phyloP scores from a whole-genome alignment of 768 basidiomycete species.

The Leucosporidium scottii region DNA sequence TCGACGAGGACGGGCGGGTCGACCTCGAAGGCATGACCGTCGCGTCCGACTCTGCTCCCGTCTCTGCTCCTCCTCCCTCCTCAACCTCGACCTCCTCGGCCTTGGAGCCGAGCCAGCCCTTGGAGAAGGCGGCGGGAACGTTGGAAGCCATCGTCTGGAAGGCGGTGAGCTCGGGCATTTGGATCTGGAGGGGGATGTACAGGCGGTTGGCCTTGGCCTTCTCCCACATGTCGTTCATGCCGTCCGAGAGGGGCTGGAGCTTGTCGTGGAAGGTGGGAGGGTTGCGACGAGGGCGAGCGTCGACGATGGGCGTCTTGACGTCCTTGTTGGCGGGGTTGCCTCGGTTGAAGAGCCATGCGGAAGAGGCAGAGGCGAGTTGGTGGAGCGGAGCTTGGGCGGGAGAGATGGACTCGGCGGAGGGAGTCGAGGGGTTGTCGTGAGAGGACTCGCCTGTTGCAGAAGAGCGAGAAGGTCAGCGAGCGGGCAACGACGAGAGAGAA shows the following conservation, averaged over 20 bases:
- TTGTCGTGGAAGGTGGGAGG: slow-evolving; percentile 12
- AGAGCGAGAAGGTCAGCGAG: background rate
- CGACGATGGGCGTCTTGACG: no score
- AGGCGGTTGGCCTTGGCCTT: slow-evolving; percentile 24
- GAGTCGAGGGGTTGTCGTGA: slow-evolving; percentile 3
- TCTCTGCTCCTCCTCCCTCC: background rate
- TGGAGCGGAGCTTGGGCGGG: background rate
- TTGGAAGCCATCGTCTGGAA: slow-evolving; percentile 25
- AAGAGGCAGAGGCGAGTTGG: background rate
- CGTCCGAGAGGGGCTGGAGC: slow-evolving; percentile 14
- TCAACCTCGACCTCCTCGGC: slow-evolving; percentile 2
- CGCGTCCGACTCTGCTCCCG: background rate
- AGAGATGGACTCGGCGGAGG: background rate
- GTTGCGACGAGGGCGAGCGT: no score
- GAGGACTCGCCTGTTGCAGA: background rate
- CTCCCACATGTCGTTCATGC: slow-evolving; percentile 19
- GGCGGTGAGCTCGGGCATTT: slow-evolving; percentile 23
- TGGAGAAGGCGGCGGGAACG: slow-evolving; percentile 1
- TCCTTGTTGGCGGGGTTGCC: background rate
- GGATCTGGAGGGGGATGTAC: slow-evolving; percentile 19
- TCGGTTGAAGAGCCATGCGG: background rate
- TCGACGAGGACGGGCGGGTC: background rate
- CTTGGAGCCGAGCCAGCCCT: background rate
- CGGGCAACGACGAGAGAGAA: background rate
- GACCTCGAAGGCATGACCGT: background rate